phyloP scores from a whole-genome alignment of 176 grass and related monocot species.

The Luzula sylvatica region DNA sequence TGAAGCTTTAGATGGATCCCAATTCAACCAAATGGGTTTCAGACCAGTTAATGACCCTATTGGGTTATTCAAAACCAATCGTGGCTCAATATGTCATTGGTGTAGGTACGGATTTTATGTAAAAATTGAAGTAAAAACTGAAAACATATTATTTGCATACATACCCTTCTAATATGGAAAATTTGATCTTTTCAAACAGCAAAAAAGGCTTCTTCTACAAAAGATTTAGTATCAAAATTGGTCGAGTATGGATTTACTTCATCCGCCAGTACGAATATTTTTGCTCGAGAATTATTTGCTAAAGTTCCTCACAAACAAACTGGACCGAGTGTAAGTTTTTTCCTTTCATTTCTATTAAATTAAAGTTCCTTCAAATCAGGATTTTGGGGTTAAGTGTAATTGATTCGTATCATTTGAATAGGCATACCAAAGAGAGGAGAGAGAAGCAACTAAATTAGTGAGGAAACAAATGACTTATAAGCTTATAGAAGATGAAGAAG shows the following conservation, averaged over 20 bases:
- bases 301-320: slow-evolving; percentile 59
- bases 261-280: slow-evolving; percentile 34
- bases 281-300: slow-evolving; percentile 45
- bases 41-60: slow-evolving; percentile 59
- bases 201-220: slow-evolving; percentile 59
- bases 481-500: slow-evolving; percentile 39
- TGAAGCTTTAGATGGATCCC: no score
- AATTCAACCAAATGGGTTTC: slow-evolving; percentile 70
- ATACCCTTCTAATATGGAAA: no score
- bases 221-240: slow-evolving; percentile 43
- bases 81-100: slow-evolving; percentile 75
- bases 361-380: no score
- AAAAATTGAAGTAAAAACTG: no score
- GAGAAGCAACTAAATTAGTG: slow-evolving; percentile 52
- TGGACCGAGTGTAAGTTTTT: slow-evolving; percentile 43
- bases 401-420: slow-evolving; percentile 22
- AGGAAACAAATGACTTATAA: slow-evolving; percentile 69
- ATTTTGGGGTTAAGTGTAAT: no score
- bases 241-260: slow-evolving; percentile 52
- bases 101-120: slow-evolving; percentile 42
- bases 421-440: slow-evolving; percentile 75
- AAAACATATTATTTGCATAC: no score
- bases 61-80: slow-evolving; percentile 58
- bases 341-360: not conserved
- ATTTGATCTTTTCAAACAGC: slow-evolving; percentile 28